A percentile compares a stretch with the other conserved stretches of the same genome.
Conservation (phyloP, 257 asterid species). For the Fraxinus americana region DNA sequence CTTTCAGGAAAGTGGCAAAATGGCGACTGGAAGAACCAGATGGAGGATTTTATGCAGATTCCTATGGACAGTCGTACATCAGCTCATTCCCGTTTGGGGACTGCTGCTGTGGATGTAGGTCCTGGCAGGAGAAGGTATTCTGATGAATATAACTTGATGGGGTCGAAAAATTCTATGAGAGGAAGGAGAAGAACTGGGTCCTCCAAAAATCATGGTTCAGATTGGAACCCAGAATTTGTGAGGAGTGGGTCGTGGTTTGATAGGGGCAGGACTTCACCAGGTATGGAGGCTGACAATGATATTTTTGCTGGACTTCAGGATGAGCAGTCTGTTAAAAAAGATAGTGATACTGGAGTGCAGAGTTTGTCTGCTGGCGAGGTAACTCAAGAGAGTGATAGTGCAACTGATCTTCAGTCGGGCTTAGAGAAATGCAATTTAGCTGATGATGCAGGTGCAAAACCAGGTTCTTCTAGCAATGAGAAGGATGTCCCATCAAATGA, state of each 20-base stretch:
- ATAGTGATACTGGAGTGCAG: constrained; percentile 37
- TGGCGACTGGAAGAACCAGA: constrained; percentile 51
- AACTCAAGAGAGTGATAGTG: constrained; percentile 35
- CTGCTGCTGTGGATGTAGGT: constrained; percentile 43
- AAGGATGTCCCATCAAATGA: constrained; percentile 36
- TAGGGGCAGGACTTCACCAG: constrained; percentile 44
- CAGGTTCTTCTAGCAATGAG: constrained; percentile 30
- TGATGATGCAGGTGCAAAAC: constrained; percentile 46
- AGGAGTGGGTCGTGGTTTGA: constrained; percentile 60
- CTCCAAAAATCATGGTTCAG: constrained; percentile 53
- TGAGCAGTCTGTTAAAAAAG: constrained; percentile 46
- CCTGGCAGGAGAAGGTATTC: constrained; percentile 56
- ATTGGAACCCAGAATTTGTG: constrained; percentile 52
- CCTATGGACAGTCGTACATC: constrained; percentile 54
- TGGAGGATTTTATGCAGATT: constrained; percentile 32
- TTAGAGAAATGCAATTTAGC: constrained; percentile 34
- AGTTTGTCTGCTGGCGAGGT: constrained; percentile 44
- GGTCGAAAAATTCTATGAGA: constrained; percentile 47
- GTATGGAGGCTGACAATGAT: constrained; percentile 42
- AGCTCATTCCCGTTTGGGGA: constrained; percentile 65
- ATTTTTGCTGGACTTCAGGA: constrained; percentile 40
- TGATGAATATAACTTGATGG: constrained; percentile 53
- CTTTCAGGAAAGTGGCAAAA: constrained; percentile 72
- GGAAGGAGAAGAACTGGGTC: constrained; percentile 71
- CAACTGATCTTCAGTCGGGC: constrained; percentile 37